Evolutionary conservation across 1,284 basidiomycete species (phyloP), one percentile per base, ranked within the genome.

Genomic region (Ustilago sp.): DNA sequence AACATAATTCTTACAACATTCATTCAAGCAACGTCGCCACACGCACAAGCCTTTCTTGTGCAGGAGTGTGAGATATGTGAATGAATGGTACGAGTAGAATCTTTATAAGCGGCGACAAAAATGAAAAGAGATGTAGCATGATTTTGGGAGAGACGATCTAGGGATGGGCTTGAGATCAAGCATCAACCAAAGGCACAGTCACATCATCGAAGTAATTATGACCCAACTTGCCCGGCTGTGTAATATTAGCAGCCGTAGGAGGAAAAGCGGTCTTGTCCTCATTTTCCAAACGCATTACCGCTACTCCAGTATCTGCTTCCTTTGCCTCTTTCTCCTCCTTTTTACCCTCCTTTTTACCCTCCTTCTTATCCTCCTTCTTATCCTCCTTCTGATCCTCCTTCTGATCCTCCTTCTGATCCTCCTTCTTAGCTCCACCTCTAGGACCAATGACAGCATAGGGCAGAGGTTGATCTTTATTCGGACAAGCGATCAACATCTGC

Each of bases 361-460:
- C 0, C 54, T 7, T 39, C 17, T 11, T 38, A 23, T 23, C 23
- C 23, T 23, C 23, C 23, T 23, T 23, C 23, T 23, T 23, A 23
- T 23, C 23, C 23, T 23, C 1, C 23, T 23, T 23, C 23, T 23
- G 19, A 23, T 41, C 23, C 43, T 63, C 17, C 53, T 59, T 19
- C 51, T 53, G n/a, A n/a, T n/a, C n/a, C n/a, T n/a, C n/a, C n/a
- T n/a, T n/a, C n/a, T n/a, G 12, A 23, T 41, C 23, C 43, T 63
- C 17, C 53, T 59, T 19, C 51, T 53, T 43, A 11, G 3, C 43
- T 5, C 56, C 34, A 32, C 52, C 47, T 23, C 67, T 59, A 4
- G 59, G 64, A 0, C 31, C 53, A 19, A 75, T 68, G 8, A 75
- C 61, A 7, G 61, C 68, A 36, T 70, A 75, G 3, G 73, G 73